A percentile compares a stretch with the other conserved stretches of the same genome.
Conservation (phyloP, 1,139 yeast genomes). For the Entelexis sorbosivorans region DNA sequence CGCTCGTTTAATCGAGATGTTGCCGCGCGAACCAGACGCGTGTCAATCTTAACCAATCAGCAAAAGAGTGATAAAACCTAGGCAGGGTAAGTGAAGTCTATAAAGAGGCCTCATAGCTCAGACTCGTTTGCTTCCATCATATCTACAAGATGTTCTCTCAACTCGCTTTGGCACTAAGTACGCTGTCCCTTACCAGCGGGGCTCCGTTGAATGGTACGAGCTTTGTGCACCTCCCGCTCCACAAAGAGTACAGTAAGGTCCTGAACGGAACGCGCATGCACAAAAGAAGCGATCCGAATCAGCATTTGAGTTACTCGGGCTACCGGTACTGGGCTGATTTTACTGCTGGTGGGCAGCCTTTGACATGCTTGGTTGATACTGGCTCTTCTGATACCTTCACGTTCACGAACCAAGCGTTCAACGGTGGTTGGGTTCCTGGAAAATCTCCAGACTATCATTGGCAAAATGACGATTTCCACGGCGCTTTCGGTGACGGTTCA, state of each 20-base stretch:
- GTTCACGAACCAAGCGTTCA: constrained; percentile 8
- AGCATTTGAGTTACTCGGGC: not conserved
- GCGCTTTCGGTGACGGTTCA: constrained; percentile 13
- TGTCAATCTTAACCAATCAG: too few relatives aligned
- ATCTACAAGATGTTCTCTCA: not conserved
- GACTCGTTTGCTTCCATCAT: too few relatives aligned
- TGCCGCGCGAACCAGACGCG: too few relatives aligned
- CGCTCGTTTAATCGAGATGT: too few relatives aligned
- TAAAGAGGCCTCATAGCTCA: too few relatives aligned
- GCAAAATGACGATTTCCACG: constrained; percentile 7
- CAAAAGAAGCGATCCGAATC: not conserved
- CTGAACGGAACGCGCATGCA: not conserved
- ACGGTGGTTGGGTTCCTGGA: constrained; percentile 32
- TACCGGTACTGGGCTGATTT: constrained; percentile 13
- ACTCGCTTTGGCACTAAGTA: not conserved
- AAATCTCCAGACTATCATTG: constrained; percentile 36
- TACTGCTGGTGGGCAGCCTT: constrained; percentile 25
- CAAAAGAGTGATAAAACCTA: too few relatives aligned
- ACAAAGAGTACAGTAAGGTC: not conserved
- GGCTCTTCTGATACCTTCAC: constrained; percentile 38
- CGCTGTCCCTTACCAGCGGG: not conserved
- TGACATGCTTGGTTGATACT: constrained; percentile 34
- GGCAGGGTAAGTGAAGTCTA: not conserved
- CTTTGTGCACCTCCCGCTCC: not conserved
- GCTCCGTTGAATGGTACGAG: not conserved